These are phyloP conservation scores for Microbotryomycetes sp. DNA, from an alignment of 1,284 basidiomycete species.

Conservation along the genomic window DNA sequence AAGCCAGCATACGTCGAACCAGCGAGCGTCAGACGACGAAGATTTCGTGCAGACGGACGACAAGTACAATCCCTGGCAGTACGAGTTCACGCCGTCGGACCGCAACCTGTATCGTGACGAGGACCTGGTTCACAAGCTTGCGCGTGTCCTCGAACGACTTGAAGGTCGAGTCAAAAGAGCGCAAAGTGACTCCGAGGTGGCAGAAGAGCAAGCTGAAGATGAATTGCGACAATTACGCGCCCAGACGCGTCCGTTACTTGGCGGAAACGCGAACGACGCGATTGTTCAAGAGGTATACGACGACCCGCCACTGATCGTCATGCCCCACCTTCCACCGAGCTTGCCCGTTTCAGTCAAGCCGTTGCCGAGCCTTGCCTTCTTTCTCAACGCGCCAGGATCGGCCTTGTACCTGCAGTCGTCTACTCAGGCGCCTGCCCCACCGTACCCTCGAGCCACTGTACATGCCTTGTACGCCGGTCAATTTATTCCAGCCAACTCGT, in stretches of 20 bases:
- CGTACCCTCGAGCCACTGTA: slow-evolving; percentile 42
- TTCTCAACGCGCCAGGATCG: slow-evolving; percentile 22
- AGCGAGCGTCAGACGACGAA: slow-evolving; percentile 9
- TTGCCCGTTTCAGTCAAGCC: slow-evolving; percentile 14
- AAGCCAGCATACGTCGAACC: neutral
- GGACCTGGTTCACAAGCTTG: neutral
- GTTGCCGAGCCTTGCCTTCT: slow-evolving; percentile 2
- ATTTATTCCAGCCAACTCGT: slow-evolving; percentile 41
- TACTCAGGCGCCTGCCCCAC: slow-evolving; percentile 43
- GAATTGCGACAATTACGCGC: neutral
- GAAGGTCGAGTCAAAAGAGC: slow-evolving; percentile 1
- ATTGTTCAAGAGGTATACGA: slow-evolving; percentile 19
- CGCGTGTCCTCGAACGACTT: neutral
- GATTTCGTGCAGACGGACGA: slow-evolving; percentile 26
- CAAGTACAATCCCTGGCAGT: slow-evolving; percentile 35
- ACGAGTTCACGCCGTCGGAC: slow-evolving; percentile 35
- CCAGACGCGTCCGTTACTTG: neutral
- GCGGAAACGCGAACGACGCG: slow-evolving; percentile 7
- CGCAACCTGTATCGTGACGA: slow-evolving; percentile 13
- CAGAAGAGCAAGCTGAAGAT: neutral
- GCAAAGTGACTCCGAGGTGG: neutral
- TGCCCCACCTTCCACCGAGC: slow-evolving; percentile 4
- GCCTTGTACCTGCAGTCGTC: slow-evolving; percentile 24
- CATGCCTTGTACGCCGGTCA: slow-evolving; percentile 43
- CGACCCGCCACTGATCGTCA: slow-evolving; percentile 11